Percentiles rank a stretch among this genome's conserved stretches.
phyloP scores from a whole-genome alignment of 2,329 filamentous ascomycete genomes.

The Calonectria pseudoreteaudii region DNA sequence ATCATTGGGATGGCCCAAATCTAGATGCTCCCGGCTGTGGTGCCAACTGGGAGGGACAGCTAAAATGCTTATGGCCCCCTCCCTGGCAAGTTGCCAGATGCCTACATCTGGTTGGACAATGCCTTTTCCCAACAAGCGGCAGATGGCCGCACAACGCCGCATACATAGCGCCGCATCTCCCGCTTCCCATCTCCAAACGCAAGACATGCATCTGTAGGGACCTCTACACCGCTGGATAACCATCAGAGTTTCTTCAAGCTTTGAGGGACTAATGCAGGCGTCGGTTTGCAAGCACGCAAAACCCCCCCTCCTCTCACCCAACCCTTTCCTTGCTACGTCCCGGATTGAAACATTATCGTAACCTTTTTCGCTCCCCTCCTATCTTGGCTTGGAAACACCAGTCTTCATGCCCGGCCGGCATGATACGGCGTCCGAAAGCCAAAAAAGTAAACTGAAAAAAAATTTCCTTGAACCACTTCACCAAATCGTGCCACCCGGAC shows the following conservation, averaged over 20 bases:
- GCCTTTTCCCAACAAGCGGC: slow-evolving; percentile 9
- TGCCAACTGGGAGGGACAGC: slow-evolving; percentile 26
- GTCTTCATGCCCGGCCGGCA: not conserved
- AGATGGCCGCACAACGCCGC: slow-evolving; percentile 13
- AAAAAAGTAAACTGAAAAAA: not conserved
- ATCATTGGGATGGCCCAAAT: slow-evolving; percentile 9
- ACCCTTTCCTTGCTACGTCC: not conserved
- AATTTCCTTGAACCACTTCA: slow-evolving; percentile 12
- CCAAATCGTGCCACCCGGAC: slow-evolving; percentile 25
- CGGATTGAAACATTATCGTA: slow-evolving; percentile 10
- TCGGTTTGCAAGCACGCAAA: slow-evolving; percentile 2
- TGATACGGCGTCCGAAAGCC: not conserved
- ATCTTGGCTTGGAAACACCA: not conserved
- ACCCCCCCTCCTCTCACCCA: not conserved
- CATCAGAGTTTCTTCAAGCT: slow-evolving; percentile 19
- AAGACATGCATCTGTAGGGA: slow-evolving; percentile 27
- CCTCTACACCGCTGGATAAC: slow-evolving; percentile 33
- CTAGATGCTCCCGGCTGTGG: slow-evolving; percentile 11
- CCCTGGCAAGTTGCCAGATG: slow-evolving; percentile 24
- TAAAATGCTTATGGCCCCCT: slow-evolving; percentile 28
- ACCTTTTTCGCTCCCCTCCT: not conserved
- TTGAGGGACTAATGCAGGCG: slow-evolving; percentile 32
- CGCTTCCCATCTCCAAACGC: slow-evolving; percentile 21
- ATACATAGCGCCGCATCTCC: slow-evolving; percentile 23
- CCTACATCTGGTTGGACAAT: slow-evolving; percentile 26